These are phyloP conservation scores for Yarrowia sp. DNA, from an alignment of 805 yeast genomes.

Conservation along the genomic window DNA sequence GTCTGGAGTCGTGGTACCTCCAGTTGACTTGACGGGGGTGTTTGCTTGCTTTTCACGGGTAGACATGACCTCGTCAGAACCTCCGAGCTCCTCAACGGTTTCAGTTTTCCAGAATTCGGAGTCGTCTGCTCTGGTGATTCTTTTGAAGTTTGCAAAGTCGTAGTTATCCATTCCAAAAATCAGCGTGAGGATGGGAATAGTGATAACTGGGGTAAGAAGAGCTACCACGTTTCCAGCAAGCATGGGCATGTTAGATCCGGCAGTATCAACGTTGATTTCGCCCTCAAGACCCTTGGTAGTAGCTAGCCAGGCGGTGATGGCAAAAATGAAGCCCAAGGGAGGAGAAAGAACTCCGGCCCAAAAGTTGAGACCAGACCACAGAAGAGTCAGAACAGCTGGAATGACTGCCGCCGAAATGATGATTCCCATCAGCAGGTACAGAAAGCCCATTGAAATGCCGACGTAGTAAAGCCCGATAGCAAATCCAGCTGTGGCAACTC, in stretches of 20 bases:
- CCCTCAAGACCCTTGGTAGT: slow-evolving; percentile 39
- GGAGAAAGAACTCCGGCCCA: slow-evolving; percentile 75
- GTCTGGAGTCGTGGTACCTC: slow-evolving; percentile 29
- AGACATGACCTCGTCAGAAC: neutral
- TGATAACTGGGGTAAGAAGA: slow-evolving; percentile 64
- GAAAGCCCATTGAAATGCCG: slow-evolving; percentile 78
- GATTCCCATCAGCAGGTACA: slow-evolving; percentile 85
- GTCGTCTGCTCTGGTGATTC: slow-evolving; percentile 42
- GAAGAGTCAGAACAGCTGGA: slow-evolving; percentile 67
- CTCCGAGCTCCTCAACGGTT: neutral
- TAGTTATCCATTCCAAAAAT: slow-evolving; percentile 67
- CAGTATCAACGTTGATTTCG: slow-evolving; percentile 56
- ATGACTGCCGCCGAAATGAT: slow-evolving; percentile 83
- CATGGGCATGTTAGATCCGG: slow-evolving; percentile 86
- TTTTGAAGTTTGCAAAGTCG: slow-evolving; percentile 63
- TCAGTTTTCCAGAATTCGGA: slow-evolving; percentile 19
- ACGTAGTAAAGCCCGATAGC: slow-evolving; percentile 80
- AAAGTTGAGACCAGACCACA: slow-evolving; percentile 60
- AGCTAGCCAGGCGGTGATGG: slow-evolving; percentile 64
- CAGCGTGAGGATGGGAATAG: slow-evolving; percentile 62
- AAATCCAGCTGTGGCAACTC: slow-evolving; percentile 73
- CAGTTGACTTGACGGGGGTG: neutral
- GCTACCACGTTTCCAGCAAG: slow-evolving; percentile 85
- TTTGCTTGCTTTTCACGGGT: neutral
- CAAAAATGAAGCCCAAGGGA: slow-evolving; percentile 67